Base-by-base conservation (phyloP, 2,329 filamentous ascomycete genomes). In the Myriosclerotinia curreyana region DNA sequence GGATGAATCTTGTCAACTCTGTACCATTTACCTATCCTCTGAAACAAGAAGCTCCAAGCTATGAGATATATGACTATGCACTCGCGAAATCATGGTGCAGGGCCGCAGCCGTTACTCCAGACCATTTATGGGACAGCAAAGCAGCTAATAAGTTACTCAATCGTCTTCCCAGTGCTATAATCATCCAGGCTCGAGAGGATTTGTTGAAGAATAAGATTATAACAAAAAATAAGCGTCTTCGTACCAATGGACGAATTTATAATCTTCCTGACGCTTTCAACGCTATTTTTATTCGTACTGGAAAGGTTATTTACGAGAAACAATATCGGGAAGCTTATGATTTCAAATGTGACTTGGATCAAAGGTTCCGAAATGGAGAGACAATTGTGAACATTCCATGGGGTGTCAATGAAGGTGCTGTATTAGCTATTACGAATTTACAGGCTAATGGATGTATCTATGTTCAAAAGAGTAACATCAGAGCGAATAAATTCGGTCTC, bases 401-500 rank as follows among this genome's bases (percentile, higher is more conserved):
- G 61, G 61, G 61, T 9, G 83, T 87, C 17, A 79, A 83, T 40
- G 86, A 91, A 67, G 87, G 87, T 34, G 80, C 84, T 38, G 81
- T 89, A 65, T 83, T 91, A 79, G 87, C 86, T 1, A 76, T 89
- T 64, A 80, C 86, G 49, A 90, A 90, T 69, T 74, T 93, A 62
- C 82, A 87, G 66, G 83, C 85, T 0, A 74, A 81, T 58, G 82
- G 84, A 4, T 80, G 83, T 49, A 78, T 92, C 50, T 77, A 73
- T 20, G 72, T 90, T 8, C 76, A 80, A 4, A 78, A 83, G 0
- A 72, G 80, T 1, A 79, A 87, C 49, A 81, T 89, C 6, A 84
- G 85, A 1, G 71, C 81, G 58, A 85, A 90, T 38, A 86, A 86
- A 2, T 87, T 89, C 72, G 89, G 90, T 1, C 89, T 92, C 71